phyloP scores from a whole-genome alignment of 2,329 filamentous ascomycete species.

The Metarhizium guizhouense region DNA sequence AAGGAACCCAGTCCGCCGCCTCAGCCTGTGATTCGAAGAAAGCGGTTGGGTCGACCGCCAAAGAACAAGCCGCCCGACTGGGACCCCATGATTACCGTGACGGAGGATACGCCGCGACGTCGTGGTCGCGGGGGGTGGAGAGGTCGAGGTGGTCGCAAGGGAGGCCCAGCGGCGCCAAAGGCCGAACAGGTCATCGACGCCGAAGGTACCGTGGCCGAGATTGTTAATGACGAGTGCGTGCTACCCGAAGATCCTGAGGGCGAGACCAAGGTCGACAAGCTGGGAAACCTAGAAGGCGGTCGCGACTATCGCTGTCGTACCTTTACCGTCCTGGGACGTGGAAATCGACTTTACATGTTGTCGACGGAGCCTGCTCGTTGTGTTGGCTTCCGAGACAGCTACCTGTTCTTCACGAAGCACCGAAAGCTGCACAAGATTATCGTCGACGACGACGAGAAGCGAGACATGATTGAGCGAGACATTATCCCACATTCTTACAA shows the following conservation, averaged over 20 bases:
- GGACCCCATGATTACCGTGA: slow-evolving; percentile 53
- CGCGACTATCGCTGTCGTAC: slow-evolving; percentile 93
- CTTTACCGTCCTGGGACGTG: slow-evolving; percentile 80
- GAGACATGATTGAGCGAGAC: slow-evolving; percentile 87
- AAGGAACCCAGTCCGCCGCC: slow-evolving; percentile 49
- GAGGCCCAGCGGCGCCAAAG: slow-evolving; percentile 64
- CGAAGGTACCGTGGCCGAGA: slow-evolving; percentile 84
- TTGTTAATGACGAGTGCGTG: slow-evolving; percentile 84
- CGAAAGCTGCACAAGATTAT: slow-evolving; percentile 96
- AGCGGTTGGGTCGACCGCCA: slow-evolving; percentile 75
- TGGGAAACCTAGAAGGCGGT: slow-evolving; percentile 71
- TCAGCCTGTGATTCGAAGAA: slow-evolving; percentile 58
- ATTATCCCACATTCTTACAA: slow-evolving; percentile 99
- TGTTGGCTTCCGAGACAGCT: slow-evolving; percentile 94
- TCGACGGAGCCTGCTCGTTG: slow-evolving; percentile 95
- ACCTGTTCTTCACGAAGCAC: slow-evolving; percentile 98
- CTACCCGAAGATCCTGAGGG: slow-evolving; percentile 82
- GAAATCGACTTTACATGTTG: slow-evolving; percentile 89
- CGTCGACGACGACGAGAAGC: slow-evolving; percentile 93
- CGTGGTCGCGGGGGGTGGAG: slow-evolving; percentile 65
- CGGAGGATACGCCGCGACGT: slow-evolving; percentile 51
- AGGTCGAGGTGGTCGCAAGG: slow-evolving; percentile 55
- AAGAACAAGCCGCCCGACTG: slow-evolving; percentile 78
- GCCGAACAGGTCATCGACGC: slow-evolving; percentile 84
- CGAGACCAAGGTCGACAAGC: slow-evolving; percentile 86